A percentile compares a stretch with the other conserved stretches of the same genome.
Evolutionary conservation across 345 rosid genomes (phyloP).

Genomic region (Pistacia vera): DNA sequence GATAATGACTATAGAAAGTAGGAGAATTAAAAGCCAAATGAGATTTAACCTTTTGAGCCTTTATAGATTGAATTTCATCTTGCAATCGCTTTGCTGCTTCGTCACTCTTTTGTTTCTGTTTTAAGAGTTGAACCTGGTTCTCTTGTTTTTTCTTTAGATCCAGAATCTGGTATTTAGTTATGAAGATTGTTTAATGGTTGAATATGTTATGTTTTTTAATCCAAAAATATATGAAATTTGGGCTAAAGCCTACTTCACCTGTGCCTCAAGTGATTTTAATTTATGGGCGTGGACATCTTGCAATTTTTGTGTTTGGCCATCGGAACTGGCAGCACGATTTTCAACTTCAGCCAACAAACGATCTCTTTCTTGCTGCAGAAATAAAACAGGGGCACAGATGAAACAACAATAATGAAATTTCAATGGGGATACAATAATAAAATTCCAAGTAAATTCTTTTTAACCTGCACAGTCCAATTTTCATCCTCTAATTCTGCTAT

Average conservation of each 20-base stretch:
- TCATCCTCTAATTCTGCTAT: conserved; percentile 87
- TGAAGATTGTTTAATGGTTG: conserved; percentile 13
- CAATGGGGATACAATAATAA: background rate
- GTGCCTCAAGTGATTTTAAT: conserved; percentile 83
- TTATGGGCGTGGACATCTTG: conserved; percentile 85
- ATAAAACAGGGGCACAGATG: conserved; percentile 16
- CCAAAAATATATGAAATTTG: conserved; percentile 4
- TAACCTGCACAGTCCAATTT: conserved; percentile 87
- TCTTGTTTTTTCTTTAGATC: conserved; percentile 98
- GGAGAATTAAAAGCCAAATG: conserved; percentile 1
- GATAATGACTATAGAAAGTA: background rate
- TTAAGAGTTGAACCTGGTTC: conserved; percentile 90
- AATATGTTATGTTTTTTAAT: background rate
- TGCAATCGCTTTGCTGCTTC: conserved; percentile 89
- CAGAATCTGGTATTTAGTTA: conserved; percentile 52
- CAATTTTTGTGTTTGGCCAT: conserved; percentile 85
- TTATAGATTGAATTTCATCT: conserved; percentile 94
- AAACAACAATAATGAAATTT: background rate
- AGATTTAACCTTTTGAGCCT: conserved; percentile 80
- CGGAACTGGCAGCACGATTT: conserved; percentile 74
- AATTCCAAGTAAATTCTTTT: conserved; percentile 16
- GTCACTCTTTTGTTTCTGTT: conserved; percentile 95
- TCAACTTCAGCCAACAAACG: conserved; percentile 84
- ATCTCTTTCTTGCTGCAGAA: conserved; percentile 87
- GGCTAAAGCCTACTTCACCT: conserved; percentile 41